Base-by-base conservation (phyloP, 2,329 filamentous ascomycete species). In the Stemphylium beticola region DNA sequence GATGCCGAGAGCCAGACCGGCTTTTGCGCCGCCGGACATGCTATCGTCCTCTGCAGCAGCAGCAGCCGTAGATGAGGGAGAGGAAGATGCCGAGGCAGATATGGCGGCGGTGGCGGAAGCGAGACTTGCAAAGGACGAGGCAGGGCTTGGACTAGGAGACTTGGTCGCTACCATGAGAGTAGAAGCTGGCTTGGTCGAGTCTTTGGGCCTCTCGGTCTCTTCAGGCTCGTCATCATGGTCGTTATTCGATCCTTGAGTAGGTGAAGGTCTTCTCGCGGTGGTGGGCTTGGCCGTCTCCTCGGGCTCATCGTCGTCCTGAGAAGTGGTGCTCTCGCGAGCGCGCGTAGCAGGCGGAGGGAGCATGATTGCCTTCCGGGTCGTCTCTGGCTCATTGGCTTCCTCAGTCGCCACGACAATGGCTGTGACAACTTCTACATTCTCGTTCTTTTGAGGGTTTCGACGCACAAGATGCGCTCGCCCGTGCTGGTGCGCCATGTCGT, bases 1-100 rank as follows among this genome's bases (percentile, higher is more conserved):
- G 42, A 96, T 85, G 68, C 92, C 93, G 71, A 97, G 87, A 5
- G 89, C 91, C 58, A 97, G 84, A 56, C 95, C 95, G 38, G 92
- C 93, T 76, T 92, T 95, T 57, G 78, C 71, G 52, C 82, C 72
- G 46, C 72, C 71, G 42, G 75, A 79, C 76, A 82, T 77, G 39
- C 78, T 78, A 29, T 55, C 57, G 4, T 59, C 58, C 4, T 66
- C 41, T 32, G 66, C 61, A 15, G 57, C 62, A 11, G 65, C 55
- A 4, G 33, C 37, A 15, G 50, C 22, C 20, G 53, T 31, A 18
- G 66, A 60, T 17, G 66, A 57, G 20, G 53, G 31, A 24, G 66
- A 60, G 20, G 66, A 57, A 20, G 66, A 60, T 8, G 68, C 64
- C n/a, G 67, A 62, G 12, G 64, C 61, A 0, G 71, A 64, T 7